phyloP scores from a whole-genome alignment of 768 basidiomycete genomes.

The Filobasidium floriforme region DNA sequence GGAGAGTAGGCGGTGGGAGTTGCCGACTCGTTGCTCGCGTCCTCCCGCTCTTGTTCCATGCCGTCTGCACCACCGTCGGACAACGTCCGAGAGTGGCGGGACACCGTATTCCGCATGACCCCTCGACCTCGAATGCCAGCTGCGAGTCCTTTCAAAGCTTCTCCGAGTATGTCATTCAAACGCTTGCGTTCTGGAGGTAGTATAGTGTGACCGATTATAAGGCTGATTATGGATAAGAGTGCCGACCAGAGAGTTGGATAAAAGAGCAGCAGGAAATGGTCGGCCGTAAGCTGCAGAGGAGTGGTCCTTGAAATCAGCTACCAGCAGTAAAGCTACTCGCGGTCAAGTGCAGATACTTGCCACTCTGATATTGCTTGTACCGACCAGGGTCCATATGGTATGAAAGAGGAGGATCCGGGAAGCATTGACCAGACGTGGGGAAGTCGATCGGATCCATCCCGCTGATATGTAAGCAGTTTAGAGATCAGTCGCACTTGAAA shows the following conservation, averaged over 20 bases:
- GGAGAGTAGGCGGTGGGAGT: neutral
- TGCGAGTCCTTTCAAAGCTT: conserved; percentile 1
- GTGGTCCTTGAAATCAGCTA: neutral
- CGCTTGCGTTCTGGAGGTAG: conserved; percentile 5
- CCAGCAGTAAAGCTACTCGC: neutral
- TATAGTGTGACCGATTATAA: conserved; percentile 12
- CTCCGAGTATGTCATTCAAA: conserved; percentile 11
- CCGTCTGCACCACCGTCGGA: neutral
- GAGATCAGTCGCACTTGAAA: neutral
- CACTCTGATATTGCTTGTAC: conserved; percentile 11
- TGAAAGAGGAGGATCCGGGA: conserved; percentile 20
- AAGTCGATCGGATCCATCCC: conserved; percentile 20
- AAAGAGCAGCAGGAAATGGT: conserved; percentile 20
- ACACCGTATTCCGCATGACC: neutral
- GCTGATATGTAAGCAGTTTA: conserved; percentile 4
- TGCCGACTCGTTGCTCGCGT: neutral
- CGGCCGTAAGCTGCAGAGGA: neutral
- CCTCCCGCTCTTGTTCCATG: neutral
- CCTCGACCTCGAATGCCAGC: neutral
- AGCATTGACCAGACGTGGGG: conserved; percentile 17
- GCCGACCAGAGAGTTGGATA: conserved; percentile 22
- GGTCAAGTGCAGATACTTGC: conserved; percentile 6
- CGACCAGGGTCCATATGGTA: conserved; percentile 15
- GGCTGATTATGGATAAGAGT: conserved; percentile 11
- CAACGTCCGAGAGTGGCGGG: neutral